Percentiles rank a stretch among this genome's conserved stretches.
Evolutionary conservation across 108 stramenopile genomes (phyloP).

Genomic region (Pseudonitzschia delicatissima): DNA sequence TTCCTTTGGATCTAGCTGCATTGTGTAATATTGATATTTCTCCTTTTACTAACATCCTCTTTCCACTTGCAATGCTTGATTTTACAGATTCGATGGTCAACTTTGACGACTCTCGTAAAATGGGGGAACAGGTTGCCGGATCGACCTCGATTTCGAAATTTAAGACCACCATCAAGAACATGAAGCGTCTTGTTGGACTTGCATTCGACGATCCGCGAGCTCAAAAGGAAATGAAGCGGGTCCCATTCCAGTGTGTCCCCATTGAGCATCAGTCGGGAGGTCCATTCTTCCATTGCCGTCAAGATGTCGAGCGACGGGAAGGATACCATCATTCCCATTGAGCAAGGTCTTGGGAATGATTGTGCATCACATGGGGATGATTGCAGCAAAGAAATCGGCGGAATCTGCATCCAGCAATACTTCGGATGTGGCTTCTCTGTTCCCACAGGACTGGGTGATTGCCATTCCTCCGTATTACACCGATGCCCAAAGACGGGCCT

Average conservation of each 20-base stretch:
- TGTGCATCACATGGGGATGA: constrained; percentile 83
- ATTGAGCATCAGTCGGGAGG: constrained; percentile 53
- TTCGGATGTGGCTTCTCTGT: constrained; percentile 29
- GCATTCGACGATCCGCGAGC: constrained; percentile 90
- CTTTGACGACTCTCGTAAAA: constrained; percentile 65
- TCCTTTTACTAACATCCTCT: not conserved
- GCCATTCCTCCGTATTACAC: constrained; percentile 95
- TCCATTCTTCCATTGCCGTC: constrained; percentile 66
- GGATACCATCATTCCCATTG: constrained; percentile 72
- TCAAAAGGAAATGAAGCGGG: constrained; percentile 71
- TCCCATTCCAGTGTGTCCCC: constrained; percentile 73
- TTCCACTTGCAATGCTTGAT: not conserved
- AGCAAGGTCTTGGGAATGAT: constrained; percentile 91
- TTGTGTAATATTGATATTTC: no score
- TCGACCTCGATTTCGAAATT: constrained; percentile 83
- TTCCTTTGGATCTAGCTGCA: not conserved
- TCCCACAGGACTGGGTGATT: constrained; percentile 92
- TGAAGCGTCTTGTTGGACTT: constrained; percentile 94
- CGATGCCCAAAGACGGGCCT: constrained; percentile 89
- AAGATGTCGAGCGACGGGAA: constrained; percentile 56
- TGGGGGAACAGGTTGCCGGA: constrained; percentile 73
- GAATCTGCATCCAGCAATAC: constrained; percentile 35
- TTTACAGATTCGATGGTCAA: constrained; percentile 50
- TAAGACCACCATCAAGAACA: constrained; percentile 86
- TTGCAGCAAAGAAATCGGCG: constrained; percentile 77